Base-by-base conservation (phyloP, 768 basidiomycete species). In the Tulasnella sp. region DNA sequence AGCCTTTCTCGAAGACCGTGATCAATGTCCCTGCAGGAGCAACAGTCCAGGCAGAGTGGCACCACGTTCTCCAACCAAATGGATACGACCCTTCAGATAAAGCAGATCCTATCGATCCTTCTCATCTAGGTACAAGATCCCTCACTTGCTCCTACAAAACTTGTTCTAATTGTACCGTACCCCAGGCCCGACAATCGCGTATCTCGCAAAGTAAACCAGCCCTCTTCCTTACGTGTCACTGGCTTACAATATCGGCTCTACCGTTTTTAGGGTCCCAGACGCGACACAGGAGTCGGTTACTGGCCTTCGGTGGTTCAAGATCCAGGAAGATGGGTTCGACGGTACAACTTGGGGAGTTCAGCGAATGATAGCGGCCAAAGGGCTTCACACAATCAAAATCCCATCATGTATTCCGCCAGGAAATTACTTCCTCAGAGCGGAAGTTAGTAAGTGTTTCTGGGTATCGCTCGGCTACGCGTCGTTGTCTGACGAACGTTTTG, bases 21-120 rank as follows among this genome's bases (percentile, higher is more conserved):
- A 89, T 91, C 82, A 85, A 86, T 22, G 89, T 90, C 16, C 85
- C 90, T 0, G 91, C 90, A 81, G 90, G 91, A 28, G 85, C 89
- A 8, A 85, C 86, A 79, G 87, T 91, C 28, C 89, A 89, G 16
- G 88, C 89, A 41, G 89, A 91, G 81, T 91, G 87, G 86, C 90
- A 88, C 81, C 90, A 90, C 83, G 89, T 87, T 0, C 85, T 90
- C 34, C 82, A 83, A 7, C 88, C 89, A 54, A 88, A 88, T 1
- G 89, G 89, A 80, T 54, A 87, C 2, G 83, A 85, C 28, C 41
- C 80, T 37, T 28, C 77, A 16, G 90, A 91, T 85, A 86, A 89
- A 20, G 86, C 86, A 0, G 88, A 89, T 79, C 88, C 89, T 2
- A 88, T 91, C 69, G 90, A 54, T 50, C 41, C 46, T 16, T 16